Conservation (phyloP, 1,139 yeast species). For the Yamadazyma aaseri region DNA sequence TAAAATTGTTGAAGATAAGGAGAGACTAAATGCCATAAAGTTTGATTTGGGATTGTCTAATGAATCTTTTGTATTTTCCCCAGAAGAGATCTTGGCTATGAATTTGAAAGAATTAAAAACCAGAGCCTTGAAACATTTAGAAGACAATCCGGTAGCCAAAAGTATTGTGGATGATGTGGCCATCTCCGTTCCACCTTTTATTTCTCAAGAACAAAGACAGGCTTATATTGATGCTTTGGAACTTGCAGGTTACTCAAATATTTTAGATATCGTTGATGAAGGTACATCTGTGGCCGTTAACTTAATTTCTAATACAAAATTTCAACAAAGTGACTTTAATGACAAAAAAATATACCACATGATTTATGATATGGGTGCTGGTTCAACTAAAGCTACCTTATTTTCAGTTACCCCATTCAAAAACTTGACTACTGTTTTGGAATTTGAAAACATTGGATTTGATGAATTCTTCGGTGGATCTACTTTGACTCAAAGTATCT, state of each 20-base stretch:
- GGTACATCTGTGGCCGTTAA: slow-evolving; percentile 89
- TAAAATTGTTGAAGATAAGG: slow-evolving; percentile 38
- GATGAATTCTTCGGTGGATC: slow-evolving; percentile 75
- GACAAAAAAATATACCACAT: slow-evolving; percentile 57
- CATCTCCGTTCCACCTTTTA: slow-evolving; percentile 75
- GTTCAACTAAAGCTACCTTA: slow-evolving; percentile 83
- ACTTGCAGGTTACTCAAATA: slow-evolving; percentile 61
- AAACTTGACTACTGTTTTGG: slow-evolving; percentile 43
- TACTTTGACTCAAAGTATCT: slow-evolving; percentile 62
- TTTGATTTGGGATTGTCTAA: slow-evolving; percentile 50
- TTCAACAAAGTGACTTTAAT: slow-evolving; percentile 35
- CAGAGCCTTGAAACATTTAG: slow-evolving; percentile 55
- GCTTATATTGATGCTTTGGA: slow-evolving; percentile 74
- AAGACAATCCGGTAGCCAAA: slow-evolving; percentile 30
- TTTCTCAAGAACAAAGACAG: slow-evolving; percentile 60
- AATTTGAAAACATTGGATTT: slow-evolving; percentile 70
- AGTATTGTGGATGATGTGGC: slow-evolving; percentile 60
- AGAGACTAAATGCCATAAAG: slow-evolving; percentile 52
- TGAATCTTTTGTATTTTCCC: slow-evolving; percentile 41
- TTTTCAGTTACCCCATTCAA: slow-evolving; percentile 58
- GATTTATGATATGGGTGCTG: slow-evolving; percentile 91
- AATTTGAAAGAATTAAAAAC: slow-evolving; percentile 60
- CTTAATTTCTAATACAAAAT: slow-evolving; percentile 54
- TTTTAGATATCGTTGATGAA: slow-evolving; percentile 76
- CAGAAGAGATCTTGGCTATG: slow-evolving; percentile 88